Evolutionary conservation across 2,329 filamentous ascomycete species (phyloP), one percentile per base, ranked within the genome.

Genomic region (Diplocarpon rosae): DNA sequence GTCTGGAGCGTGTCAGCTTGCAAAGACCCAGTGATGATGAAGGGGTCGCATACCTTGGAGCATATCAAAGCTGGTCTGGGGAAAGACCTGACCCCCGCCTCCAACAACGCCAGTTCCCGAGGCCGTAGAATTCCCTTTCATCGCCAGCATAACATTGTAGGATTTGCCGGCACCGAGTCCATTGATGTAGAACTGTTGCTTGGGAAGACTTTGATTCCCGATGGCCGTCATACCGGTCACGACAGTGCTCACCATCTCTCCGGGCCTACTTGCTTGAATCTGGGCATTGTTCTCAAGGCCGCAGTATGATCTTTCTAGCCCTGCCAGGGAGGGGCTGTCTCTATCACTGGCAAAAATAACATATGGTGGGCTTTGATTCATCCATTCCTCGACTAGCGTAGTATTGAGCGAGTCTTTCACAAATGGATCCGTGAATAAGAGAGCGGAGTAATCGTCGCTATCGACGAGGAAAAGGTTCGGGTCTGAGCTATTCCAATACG

Each of bases 121-220:
- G 8, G 67, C 69, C 16, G 74, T 80, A 1, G 69, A 70, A 58
- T 73, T 76, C 12, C 66, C 67, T 52, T 48, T 69, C 68, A 62
- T 77, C 68, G 85, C 84, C 12, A 95, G 66, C 43, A 88, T 80
- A 0, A 78, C 87, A 31, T 70, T 69, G 57, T 96, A 96, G 0
- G 65, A 69, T 4, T 82, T 80, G 54, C 78, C 85, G 3, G 72
- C 66, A 49, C 87, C 85, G 33, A 98, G 72, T 0, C 80, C 78
- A 31, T 74, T 78, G 38, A 95, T 71, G 56, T 90, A 87, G 62
- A 98, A 95, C 57, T 95, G 87, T 61, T 94, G 82, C 61, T 88
- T 89, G 1, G 85, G 85, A 48, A 80, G 69, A 40, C 76, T 76
- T 3, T 77, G 78, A 1, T 72, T 66, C 3, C 78, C 85, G 28